Percentiles rank a stretch among this genome's conserved stretches.
Evolutionary conservation across 2,329 filamentous ascomycete genomes (phyloP).

Genomic region (Didymella glomerata): DNA sequence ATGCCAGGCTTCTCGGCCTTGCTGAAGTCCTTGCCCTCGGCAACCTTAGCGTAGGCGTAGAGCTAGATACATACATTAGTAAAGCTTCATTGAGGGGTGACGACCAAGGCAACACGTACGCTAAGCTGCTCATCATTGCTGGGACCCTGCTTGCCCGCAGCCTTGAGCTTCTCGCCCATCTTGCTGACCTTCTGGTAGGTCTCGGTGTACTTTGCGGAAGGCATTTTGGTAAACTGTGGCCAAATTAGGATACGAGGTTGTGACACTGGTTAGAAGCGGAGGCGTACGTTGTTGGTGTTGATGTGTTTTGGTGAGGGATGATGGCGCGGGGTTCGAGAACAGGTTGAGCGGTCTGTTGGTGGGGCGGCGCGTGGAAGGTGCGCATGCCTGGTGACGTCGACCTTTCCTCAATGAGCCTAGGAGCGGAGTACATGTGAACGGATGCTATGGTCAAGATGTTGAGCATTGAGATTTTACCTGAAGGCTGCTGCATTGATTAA

Average conservation of each 20-base stretch:
- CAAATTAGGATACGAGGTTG: not conserved
- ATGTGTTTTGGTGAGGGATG: conserved; percentile 16
- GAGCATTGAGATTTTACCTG: not conserved
- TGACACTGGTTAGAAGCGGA: not conserved
- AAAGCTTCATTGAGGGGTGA: not conserved
- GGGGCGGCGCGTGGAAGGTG: conserved; percentile 23
- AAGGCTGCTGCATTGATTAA: not conserved
- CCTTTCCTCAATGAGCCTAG: conserved; percentile 10
- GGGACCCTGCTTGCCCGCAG: conserved; percentile 36
- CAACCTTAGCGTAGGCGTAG: conserved; percentile 59
- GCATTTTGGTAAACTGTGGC: conserved; percentile 29
- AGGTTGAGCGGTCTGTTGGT: conserved; percentile 18
- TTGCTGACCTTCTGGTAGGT: conserved; percentile 43
- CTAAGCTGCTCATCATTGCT: conserved; percentile 59
- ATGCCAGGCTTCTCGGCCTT: conserved; percentile 65
- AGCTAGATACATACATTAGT: conserved; percentile 52
- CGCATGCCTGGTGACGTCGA: conserved; percentile 23
- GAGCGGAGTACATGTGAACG: not conserved
- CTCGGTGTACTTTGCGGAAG: conserved; percentile 44
- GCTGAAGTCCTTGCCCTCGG: conserved; percentile 51
- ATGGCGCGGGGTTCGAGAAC: conserved; percentile 20
- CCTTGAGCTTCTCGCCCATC: conserved; percentile 45
- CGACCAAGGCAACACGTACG: conserved; percentile 41
- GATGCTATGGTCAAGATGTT: not conserved
- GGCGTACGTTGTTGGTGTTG: not conserved